Evolutionary conservation across 2,329 filamentous ascomycete species (phyloP), one percentile per base, ranked within the genome.

Genomic region (Orbilia oligospora): DNA sequence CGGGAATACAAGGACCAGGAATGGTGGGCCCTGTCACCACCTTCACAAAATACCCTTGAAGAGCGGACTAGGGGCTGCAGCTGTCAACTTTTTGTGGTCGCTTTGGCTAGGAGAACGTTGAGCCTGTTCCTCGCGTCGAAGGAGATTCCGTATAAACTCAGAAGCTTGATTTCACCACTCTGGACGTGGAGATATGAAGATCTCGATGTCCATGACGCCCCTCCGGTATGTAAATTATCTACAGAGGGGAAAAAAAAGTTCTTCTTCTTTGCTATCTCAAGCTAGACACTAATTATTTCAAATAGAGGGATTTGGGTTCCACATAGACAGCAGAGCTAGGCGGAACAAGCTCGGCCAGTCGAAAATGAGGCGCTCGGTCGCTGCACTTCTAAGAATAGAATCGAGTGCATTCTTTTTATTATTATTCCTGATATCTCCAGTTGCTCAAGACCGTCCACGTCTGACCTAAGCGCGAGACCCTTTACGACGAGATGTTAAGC

Each of bases 11-110:
- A 75, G 67, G 72, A 69, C 68, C 65, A 75, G 69, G 63, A 68
- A 73, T 44, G 49, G 55, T 71, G 69, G 76, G 51, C 70, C 70
- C 53, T 71, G 73, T 71, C 73, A 71, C 63, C 73, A 63, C 71
- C 71, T 68, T 75, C 63, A 71, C 48, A 67, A 77, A 77, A 77
- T 77, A 77, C 67, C 73, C 73, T 77, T 77, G 73, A 46, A 71
- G n/a, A 48, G 56, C 64, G 72, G 73, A 77, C 73, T 77, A 68
- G 73, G 73, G 73, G 68, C 73, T 77, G 73, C 73, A 77, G 73
- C 73, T 77, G 73, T 77, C 73, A 77, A 71, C 36, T 68, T 77
- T 53, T 73, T 65, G 69, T 72, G 61, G 70, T 73, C 61, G 70
- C 70, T 73, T 67, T 58, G 70, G 56, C 61, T 56, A 58, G 70